Conservation (phyloP, 1,139 yeast species). For the Kurtzmaniella natalensis region DNA sequence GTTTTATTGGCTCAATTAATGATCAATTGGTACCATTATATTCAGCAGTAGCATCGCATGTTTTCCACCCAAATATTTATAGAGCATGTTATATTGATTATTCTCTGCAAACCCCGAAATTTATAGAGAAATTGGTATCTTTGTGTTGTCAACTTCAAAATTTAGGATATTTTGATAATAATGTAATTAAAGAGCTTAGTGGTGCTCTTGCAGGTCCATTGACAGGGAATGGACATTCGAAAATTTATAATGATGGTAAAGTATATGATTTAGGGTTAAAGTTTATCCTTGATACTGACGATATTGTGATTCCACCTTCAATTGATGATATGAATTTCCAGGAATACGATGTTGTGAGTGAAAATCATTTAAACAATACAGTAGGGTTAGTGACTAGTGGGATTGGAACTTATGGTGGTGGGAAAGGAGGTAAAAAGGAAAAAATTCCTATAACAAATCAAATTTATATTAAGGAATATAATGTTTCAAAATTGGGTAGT, state of each 20-base stretch:
- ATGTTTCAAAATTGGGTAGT: slow-evolving; percentile 55
- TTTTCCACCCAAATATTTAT: slow-evolving; percentile 84
- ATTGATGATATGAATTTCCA: too few species aligned
- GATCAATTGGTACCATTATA: slow-evolving; percentile 92
- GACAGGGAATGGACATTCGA: slow-evolving; percentile 94
- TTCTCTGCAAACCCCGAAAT: slow-evolving; percentile 43
- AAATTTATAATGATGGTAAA: slow-evolving; percentile 75
- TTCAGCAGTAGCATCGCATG: slow-evolving; percentile 78
- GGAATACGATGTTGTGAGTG: background rate
- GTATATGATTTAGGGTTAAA: slow-evolving; percentile 80
- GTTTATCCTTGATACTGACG: slow-evolving; percentile 73
- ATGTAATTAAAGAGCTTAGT: slow-evolving; percentile 77
- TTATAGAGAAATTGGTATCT: slow-evolving; percentile 43
- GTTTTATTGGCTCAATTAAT: slow-evolving; percentile 82
- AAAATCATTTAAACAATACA: background rate
- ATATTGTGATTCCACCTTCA: slow-evolving; percentile 39
- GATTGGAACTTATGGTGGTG: slow-evolving; percentile 16
- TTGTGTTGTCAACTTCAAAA: slow-evolving; percentile 52
- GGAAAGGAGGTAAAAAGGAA: slow-evolving; percentile 11
- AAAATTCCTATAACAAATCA: slow-evolving; percentile 39
- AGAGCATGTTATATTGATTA: slow-evolving; percentile 88
- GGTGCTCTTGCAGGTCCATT: slow-evolving; percentile 81
- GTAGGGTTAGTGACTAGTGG: slow-evolving; percentile 18
- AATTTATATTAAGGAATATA: slow-evolving; percentile 55
- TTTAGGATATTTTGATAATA: slow-evolving; percentile 68